Base-by-base conservation (phyloP, 2,329 filamentous ascomycete species). In the Calonectria hongkongensis region DNA sequence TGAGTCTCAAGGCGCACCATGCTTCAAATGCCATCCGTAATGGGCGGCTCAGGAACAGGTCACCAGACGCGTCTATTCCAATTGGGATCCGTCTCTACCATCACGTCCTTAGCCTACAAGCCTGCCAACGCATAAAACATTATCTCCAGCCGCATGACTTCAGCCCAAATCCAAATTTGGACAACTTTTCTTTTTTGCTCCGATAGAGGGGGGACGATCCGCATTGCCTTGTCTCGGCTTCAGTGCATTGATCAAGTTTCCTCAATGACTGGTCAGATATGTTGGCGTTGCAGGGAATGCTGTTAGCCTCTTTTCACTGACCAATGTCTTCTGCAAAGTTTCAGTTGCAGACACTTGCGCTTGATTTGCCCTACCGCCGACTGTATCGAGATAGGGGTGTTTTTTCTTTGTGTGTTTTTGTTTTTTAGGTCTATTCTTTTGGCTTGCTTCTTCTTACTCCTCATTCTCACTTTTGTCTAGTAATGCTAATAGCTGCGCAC, bases 51-150 rank as follows among this genome's bases (percentile, higher is more conserved):
- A 79, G 71, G 63, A 47, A 71, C n/a, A 68, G 68, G 77, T 79
- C 77, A 79, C 58, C 77, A 74, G 77, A 74, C 75, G 68, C 74
- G 75, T 63, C 73, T 74, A 72, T 76, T 70, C 69, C 72, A 76
- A 72, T 66, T 39, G 69, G 70, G 73, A 75, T 70, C 72, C 69
- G 67, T 70, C 70, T 70, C 69, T 70, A 66, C 68, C 68, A 73
- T 69, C 70, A 65, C 48, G 58, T 58, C 73, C 54, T 68, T 65
- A 41, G 60, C 65, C 65, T 65, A 58, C 43, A 72, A 70, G 71
- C 75, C 74, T 79, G 78, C 75, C 78, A 79, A 70, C 78, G 77
- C 78, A 79, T 78, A 76, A 79, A 78, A 78, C 76, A 71, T 41
- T 73, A 70, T 73, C 48, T 71, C 63, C 75, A 75, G 54, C 75